Percentiles rank a stretch among this genome's conserved stretches.
Conservation (phyloP, 2,329 filamentous ascomycete genomes). For the Colletotrichum tropicicola region DNA sequence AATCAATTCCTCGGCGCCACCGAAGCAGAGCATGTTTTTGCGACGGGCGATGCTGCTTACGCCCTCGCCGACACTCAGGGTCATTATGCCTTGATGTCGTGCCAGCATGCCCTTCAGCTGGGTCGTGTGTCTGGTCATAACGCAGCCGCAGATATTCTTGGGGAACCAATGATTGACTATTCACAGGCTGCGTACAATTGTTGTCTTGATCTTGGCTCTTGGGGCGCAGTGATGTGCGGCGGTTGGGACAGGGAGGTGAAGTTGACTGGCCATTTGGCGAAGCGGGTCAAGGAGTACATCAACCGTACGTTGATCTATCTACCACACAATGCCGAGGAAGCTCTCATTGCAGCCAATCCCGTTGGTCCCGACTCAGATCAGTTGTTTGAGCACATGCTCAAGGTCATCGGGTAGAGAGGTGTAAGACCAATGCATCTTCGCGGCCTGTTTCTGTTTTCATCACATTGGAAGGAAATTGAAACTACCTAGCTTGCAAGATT, state of each 20-base stretch:
- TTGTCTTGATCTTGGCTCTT: slow-evolving; percentile 47
- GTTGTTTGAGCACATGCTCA: slow-evolving; percentile 1
- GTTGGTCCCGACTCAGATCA: slow-evolving; percentile 7
- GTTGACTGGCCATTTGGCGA: slow-evolving; percentile 38
- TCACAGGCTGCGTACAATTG: slow-evolving; percentile 40
- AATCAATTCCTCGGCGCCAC: slow-evolving; percentile 39
- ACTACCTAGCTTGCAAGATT: too few relatives aligned
- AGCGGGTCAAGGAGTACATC: slow-evolving; percentile 42
- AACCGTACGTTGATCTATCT: slow-evolving; percentile 46
- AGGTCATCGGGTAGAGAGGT: background rate
- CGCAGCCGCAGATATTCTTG: slow-evolving; percentile 43
- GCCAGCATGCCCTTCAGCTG: slow-evolving; percentile 47
- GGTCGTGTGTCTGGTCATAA: slow-evolving; percentile 45
- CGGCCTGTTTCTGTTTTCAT: too few relatives aligned
- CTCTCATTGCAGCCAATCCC: slow-evolving; percentile 36
- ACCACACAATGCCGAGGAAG: slow-evolving; percentile 33
- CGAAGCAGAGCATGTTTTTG: slow-evolving; percentile 36
- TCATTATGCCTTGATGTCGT: slow-evolving; percentile 45
- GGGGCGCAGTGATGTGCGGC: slow-evolving; percentile 37
- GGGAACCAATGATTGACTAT: slow-evolving; percentile 35
- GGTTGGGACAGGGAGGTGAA: slow-evolving; percentile 43
- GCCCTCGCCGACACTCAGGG: slow-evolving; percentile 35
- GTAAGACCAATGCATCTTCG: too few relatives aligned
- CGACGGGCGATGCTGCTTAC: slow-evolving; percentile 44
- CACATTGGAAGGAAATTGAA: too few relatives aligned